Evolutionary conservation across 1,284 basidiomycete genomes (phyloP), one percentile per base, ranked within the genome.

Genomic region (Puccinia novopanici): DNA sequence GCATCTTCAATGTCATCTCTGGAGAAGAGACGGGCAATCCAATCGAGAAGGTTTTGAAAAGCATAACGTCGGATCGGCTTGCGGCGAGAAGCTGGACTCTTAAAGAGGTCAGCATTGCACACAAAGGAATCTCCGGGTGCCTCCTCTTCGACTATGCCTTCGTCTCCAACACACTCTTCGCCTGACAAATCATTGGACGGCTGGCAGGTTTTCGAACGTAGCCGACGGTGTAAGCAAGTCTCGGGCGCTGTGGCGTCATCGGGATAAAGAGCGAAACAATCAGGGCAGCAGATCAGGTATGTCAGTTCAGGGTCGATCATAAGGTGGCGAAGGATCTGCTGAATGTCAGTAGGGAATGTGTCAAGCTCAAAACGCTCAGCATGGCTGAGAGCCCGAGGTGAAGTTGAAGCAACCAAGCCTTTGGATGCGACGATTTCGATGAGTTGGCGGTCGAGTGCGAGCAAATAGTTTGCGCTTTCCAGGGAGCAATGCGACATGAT

Each of bases 1-100:
- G n/a, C 45, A 13, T 75, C 59, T 75, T 75, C 74, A 59, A 75
- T 75, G 42, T 45, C 27, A 15, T 55, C 42, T 30, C 74, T 42
- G 15, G 34, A 63, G 17, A 75, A 63, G 12, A 75, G 30, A n/a
- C 59, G 4, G 17, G 74, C 57, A 24, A 75, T 15, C 74, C 74
- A 75, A 30, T 24, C 30, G 34, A 42, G 22, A 13, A 75, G 50
- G 27, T 75, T 48, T 50, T 65, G 40, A 50, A n/a, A 19, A 48
- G 59, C 74, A 65, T 45, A 75, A 17, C 45, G 24, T 22, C 24
- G 34, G 40, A 75, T 30, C 10, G 74, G 74, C 24, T 17, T 42
- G 37, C 57, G n/a, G 15, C 19, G 17, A 4, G 40, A 30, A 8
- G 8, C 5, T 22, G 1, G 6, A 40, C 27, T 30, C 15, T 75